Conservation (phyloP, 495 filamentous ascomycete genomes). For the Tuber calosporum region DNA sequence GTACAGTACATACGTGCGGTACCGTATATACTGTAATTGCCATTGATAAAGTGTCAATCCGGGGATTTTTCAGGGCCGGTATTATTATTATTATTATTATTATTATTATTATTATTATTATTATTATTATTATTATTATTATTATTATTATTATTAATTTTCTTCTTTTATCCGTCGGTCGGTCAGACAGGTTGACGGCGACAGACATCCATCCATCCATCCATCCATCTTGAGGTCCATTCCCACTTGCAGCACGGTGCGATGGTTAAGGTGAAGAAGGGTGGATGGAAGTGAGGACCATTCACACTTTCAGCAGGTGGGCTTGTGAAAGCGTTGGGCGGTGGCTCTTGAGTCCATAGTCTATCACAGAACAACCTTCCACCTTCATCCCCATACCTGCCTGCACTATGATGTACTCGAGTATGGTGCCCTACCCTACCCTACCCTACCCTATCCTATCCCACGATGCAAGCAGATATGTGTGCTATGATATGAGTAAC, state of each 20-base stretch:
- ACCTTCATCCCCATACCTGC: background rate
- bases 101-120: too few species aligned
- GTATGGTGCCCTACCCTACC: too few species aligned
- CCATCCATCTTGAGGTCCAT: background rate
- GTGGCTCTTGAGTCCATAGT: background rate
- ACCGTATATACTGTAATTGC: too few species aligned
- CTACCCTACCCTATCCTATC: too few species aligned
- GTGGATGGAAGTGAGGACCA: background rate
- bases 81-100: too few species aligned
- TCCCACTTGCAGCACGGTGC: background rate
- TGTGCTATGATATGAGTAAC: too few species aligned
- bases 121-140: too few species aligned
- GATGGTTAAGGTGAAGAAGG: background rate
- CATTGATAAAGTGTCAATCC: background rate
- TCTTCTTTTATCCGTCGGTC: background rate
- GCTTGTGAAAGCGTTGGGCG: background rate
- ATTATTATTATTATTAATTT: too few species aligned
- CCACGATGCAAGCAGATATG: too few species aligned
- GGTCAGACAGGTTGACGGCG: background rate
- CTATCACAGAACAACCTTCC: background rate
- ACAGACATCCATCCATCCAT: too few species aligned
- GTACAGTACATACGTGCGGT: too few species aligned
- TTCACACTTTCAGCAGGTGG: background rate
- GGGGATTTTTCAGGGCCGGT: background rate
- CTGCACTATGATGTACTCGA: background rate